These are phyloP conservation scores for Lachancea waltii DNA, from an alignment of 805 yeast genomes.

Conservation along the genomic window DNA sequence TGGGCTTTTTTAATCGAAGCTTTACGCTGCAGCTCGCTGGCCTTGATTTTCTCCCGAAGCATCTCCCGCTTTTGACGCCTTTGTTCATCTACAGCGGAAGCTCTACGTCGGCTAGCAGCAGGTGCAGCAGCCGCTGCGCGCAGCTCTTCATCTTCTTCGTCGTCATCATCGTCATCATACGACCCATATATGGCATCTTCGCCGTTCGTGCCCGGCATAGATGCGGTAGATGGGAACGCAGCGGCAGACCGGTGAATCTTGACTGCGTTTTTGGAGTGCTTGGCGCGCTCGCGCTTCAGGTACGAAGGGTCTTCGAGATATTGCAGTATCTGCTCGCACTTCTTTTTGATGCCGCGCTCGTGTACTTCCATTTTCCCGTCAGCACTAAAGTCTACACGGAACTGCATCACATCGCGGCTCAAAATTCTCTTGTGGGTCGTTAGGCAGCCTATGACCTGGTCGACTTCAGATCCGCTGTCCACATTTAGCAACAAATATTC, in stretches of 20 bases:
- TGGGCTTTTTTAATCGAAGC: conserved; percentile 16
- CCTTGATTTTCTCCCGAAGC: conserved; percentile 31
- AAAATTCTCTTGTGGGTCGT: conserved; percentile 31
- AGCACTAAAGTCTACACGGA: conserved; percentile 27
- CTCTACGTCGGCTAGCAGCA: conserved; percentile 17
- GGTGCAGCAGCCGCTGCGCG: conserved; percentile 15
- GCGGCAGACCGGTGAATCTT: conserved; percentile 24
- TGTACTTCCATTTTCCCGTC: conserved; percentile 36
- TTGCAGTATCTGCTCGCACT: conserved; percentile 29
- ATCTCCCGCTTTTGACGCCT: conserved; percentile 34
- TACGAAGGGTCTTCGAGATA: conserved; percentile 26
- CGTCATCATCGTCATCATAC: conserved; percentile 30
- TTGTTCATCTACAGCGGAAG: conserved; percentile 30
- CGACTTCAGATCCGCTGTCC: conserved; percentile 29
- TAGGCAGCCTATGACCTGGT: conserved; percentile 29
- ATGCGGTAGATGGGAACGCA: conserved; percentile 3
- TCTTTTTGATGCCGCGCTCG: conserved; percentile 33
- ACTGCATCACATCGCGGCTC: conserved; percentile 27
- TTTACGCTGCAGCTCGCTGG: conserved; percentile 30
- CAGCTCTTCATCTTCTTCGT: conserved; percentile 15
- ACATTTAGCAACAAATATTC: conserved; percentile 32
- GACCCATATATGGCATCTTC: conserved; percentile 16
- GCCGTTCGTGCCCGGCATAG: conserved; percentile 6
- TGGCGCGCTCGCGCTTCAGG: conserved; percentile 28
- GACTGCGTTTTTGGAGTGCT: conserved; percentile 24